Base-by-base conservation (phyloP, 257 asterid genomes). In the Salvia splendens region DNA sequence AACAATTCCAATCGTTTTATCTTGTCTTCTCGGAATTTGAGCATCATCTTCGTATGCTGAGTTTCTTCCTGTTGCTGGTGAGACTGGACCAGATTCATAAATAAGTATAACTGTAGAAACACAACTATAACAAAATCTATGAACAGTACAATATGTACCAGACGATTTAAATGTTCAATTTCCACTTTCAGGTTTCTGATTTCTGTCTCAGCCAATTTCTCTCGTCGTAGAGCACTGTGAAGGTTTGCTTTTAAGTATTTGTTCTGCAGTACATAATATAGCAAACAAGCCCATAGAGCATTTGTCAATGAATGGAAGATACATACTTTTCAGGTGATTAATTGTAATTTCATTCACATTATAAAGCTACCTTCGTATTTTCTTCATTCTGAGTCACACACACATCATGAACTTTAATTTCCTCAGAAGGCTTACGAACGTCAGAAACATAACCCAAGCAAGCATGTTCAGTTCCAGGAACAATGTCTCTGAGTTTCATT, bases 11-110 rank as follows among this genome's bases (percentile, higher is more conserved):
- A 43, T 52, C 69, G 81, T 72, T 79, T 83, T 65, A 80, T 81
- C 82, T 76, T 83, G 70, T 80, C 88, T 20, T 88, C 87, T n/a
- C 77, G 84, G 69, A 82, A 73, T 58, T 77, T 79, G 69, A 88
- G 77, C 69, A 79, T 75, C 85, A 80, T 78, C 73, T 83, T 83
- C 50, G 81, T 65, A 42, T 55, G 78, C 43, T 77, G 83, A 72
- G 78, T 75, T 81, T 85, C 92, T 76, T 82, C 84, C 65, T 77
- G 79, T 64, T 56, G 81, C 59, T 82, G 88, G 54, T 82, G 77
- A 82, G 68, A 81, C 92, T 85, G 83, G 73, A 79, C 70, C 3
- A 28, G 36, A 30, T 20, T 70, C 73, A 67, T 36, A 49, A 43
- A 67, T 33, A 51, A 57, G 55, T 46, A 61, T 11, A 10, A 35